phyloP scores from a whole-genome alignment of 495 filamentous ascomycete species.

The Geoglossum glabrum region DNA sequence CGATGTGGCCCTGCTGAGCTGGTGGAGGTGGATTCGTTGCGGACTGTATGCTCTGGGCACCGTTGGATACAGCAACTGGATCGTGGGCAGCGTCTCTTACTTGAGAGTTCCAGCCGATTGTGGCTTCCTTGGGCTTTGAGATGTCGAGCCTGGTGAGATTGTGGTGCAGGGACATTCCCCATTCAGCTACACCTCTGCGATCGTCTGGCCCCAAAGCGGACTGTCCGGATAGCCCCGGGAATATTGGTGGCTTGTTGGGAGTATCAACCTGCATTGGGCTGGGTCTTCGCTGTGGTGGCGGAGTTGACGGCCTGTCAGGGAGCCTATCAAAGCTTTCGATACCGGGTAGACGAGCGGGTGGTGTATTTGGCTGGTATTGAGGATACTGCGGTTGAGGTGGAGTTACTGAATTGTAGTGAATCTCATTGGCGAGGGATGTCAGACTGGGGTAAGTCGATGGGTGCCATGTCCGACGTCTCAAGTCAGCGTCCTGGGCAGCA shows the following conservation, averaged over 20 bases:
- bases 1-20: neutral
- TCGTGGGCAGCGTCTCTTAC: slow-evolving; percentile 6
- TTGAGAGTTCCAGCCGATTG: neutral
- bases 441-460: slow-evolving; percentile 43
- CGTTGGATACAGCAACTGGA: slow-evolving; percentile 16
- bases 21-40: slow-evolving; percentile 5
- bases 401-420: slow-evolving; percentile 39
- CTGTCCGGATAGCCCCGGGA: slow-evolving; percentile 15
- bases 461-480: slow-evolving; percentile 77
- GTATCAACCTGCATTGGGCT: slow-evolving; percentile 23
- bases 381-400: slow-evolving; percentile 30
- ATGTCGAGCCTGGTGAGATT: slow-evolving; percentile 59
- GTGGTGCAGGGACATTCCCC: slow-evolving; percentile 58
- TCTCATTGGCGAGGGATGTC: slow-evolving; percentile 29
- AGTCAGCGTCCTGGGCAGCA: slow-evolving; percentile 45
- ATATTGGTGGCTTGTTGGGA: slow-evolving; percentile 11
- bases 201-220: slow-evolving; percentile 34
- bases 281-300: slow-evolving; percentile 30
- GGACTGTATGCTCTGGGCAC: neutral
- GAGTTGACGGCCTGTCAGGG: slow-evolving; percentile 30
- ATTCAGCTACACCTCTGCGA: slow-evolving; percentile 40
- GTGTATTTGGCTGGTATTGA: slow-evolving; percentile 26
- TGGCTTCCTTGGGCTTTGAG: slow-evolving; percentile 19
- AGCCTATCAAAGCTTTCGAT: slow-evolving; percentile 79
- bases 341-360: slow-evolving; percentile 48